phyloP scores from a whole-genome alignment of 768 basidiomycete species.

The Suillus cothurnatus region DNA sequence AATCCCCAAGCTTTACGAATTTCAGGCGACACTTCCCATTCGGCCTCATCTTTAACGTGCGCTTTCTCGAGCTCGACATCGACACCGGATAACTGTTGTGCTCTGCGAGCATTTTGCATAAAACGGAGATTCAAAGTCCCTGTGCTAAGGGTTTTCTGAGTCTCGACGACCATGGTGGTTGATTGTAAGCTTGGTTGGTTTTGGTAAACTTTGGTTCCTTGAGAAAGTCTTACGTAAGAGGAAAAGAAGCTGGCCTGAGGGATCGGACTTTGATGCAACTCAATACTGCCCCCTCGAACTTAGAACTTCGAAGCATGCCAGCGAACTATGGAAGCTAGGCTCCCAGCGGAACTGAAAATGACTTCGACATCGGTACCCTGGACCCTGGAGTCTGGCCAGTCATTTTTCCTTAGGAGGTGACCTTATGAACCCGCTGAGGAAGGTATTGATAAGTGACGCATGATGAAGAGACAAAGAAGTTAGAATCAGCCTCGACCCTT shows the following conservation, averaged over 20 bases:
- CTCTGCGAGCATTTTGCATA: slow-evolving; percentile 70
- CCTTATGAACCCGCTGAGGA: not conserved
- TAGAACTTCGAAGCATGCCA: not conserved
- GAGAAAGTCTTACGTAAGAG: slow-evolving; percentile 6
- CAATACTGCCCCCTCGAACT: not conserved
- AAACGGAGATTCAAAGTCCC: slow-evolving; percentile 68
- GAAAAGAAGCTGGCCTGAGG: not conserved
- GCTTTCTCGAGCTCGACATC: slow-evolving; percentile 55
- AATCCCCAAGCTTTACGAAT: slow-evolving; percentile 55
- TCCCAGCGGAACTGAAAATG: not conserved
- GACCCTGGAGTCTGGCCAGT: not conserved
- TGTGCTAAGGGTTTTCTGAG: slow-evolving; percentile 53
- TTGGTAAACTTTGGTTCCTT: not conserved
- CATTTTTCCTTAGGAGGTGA: not conserved
- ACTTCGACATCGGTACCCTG: not conserved
- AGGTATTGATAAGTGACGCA: not conserved
- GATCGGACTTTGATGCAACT: slow-evolving; percentile 1
- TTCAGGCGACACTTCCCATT: slow-evolving; percentile 63
- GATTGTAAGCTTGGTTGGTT: not conserved
- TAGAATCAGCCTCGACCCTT: not conserved
- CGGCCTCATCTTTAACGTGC: slow-evolving; percentile 59
- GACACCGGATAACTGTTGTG: slow-evolving; percentile 51
- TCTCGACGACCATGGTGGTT: slow-evolving; percentile 27
- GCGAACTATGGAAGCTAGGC: not conserved
- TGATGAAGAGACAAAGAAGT: not conserved